Evolutionary conservation across 306 rosid species (phyloP).

Genomic region (Datisca glomerata): DNA sequence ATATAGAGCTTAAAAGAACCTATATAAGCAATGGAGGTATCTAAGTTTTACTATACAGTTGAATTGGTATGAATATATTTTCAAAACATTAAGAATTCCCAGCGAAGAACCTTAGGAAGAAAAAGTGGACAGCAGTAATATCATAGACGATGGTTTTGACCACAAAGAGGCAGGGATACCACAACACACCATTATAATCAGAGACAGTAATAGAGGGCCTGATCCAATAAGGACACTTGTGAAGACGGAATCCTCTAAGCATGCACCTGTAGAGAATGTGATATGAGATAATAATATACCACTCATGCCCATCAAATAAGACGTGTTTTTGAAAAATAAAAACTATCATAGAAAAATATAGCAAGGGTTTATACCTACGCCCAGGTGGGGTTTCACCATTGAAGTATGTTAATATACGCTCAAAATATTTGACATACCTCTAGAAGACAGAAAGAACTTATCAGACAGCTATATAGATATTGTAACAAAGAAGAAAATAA

Average conservation of each 20-base stretch:
- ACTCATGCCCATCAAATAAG: background rate
- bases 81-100: no score
- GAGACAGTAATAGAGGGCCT: constrained; percentile 88
- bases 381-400: constrained; percentile 84
- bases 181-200: constrained; percentile 70
- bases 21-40: no score
- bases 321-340: constrained; percentile 3
- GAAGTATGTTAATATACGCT: constrained; percentile 77
- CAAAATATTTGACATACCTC: constrained; percentile 94
- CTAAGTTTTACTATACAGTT: no score
- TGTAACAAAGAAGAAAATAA: background rate
- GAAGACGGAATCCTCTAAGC: constrained; percentile 97
- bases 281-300: constrained; percentile 3
- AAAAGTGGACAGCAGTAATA: background rate
- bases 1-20: no score
- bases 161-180: background rate
- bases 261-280: constrained; percentile 50
- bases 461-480: background rate
- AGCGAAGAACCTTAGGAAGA: no score
- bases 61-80: no score
- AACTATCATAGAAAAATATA: constrained; percentile 6
- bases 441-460: constrained; percentile 15
- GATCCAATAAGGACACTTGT: constrained; percentile 97
- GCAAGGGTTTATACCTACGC: constrained; percentile 53
- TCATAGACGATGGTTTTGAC: background rate